Percentiles rank a stretch among this genome's conserved stretches.
Conservation (phyloP, 805 yeast species). For the Candida glaebosa region DNA sequence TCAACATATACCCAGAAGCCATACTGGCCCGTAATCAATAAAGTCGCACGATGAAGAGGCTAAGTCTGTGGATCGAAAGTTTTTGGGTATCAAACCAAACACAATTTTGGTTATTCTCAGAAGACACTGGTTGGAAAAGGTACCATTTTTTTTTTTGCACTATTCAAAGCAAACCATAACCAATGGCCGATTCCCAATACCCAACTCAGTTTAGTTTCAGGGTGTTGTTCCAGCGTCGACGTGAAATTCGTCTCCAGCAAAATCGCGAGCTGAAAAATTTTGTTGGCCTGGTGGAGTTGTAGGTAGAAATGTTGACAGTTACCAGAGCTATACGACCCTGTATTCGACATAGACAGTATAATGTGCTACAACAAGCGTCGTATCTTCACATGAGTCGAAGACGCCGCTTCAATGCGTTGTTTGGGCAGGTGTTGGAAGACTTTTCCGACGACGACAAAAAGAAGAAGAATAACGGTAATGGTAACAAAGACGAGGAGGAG, state of each 20-base stretch:
- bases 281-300: not conserved
- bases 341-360: not conserved
- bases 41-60: too few species aligned
- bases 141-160: too few species aligned
- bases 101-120: too few species aligned
- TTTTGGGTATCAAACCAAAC: too few species aligned
- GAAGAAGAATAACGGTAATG: constrained; percentile 9
- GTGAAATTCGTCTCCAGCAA: not conserved
- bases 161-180: too few species aligned
- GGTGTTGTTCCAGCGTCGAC: not conserved
- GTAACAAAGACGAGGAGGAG: constrained; percentile 11
- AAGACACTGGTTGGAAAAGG: too few species aligned
- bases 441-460: constrained; percentile 9
- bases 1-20: constrained; percentile 12
- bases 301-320: not conserved
- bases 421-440: constrained; percentile 10
- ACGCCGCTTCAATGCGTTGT: constrained; percentile 1
- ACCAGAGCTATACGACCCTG: not conserved
- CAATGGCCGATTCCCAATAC: too few species aligned
- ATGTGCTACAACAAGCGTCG: not conserved
- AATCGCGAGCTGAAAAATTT: not conserved
- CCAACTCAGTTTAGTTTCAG: too few species aligned
- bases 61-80: too few species aligned
- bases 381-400: not conserved
- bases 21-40: constrained; percentile 11